A percentile compares a stretch with the other conserved stretches of the same genome.
Evolutionary conservation across 78 protist species (phyloP).

Genomic region (Carpediemonas membranifera): DNA sequence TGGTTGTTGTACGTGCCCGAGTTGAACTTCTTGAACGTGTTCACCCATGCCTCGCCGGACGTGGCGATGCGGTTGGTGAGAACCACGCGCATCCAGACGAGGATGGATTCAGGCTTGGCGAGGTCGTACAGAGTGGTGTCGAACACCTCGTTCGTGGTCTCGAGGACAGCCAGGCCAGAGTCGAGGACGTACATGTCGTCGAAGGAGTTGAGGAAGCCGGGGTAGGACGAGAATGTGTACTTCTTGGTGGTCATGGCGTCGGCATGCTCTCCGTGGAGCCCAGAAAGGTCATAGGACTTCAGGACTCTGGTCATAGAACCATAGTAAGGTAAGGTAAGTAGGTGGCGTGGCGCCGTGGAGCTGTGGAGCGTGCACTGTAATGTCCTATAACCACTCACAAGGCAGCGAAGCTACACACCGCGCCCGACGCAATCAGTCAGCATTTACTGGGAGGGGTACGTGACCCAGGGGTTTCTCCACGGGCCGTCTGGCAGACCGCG

Average conservation of each 20-base stretch:
- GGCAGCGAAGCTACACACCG: too few species aligned
- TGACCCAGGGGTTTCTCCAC: too few species aligned
- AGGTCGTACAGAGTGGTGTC: constrained; percentile 26
- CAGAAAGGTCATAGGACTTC: constrained; percentile 15
- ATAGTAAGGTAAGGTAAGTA: too few species aligned
- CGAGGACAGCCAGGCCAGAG: constrained; percentile 10
- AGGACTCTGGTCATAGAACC: constrained; percentile 21
- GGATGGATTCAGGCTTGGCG: constrained; percentile 21
- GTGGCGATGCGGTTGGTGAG: constrained; percentile 45
- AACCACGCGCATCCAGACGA: constrained; percentile 45
- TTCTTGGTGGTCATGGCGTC: neutral
- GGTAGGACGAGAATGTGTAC: constrained; percentile 17
- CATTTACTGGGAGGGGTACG: too few species aligned
- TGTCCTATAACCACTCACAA: too few species aligned
- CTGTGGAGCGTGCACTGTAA: too few species aligned
- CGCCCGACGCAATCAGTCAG: too few species aligned
- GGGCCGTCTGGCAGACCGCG: too few species aligned
- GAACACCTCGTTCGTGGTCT: constrained; percentile 36
- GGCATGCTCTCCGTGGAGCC: neutral
- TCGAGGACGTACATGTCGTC: constrained; percentile 31
- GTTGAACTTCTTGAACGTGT: constrained; percentile 19
- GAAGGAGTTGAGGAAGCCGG: constrained; percentile 20
- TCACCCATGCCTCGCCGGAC: constrained; percentile 42
- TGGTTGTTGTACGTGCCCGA: constrained; percentile 72
- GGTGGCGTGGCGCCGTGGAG: too few species aligned